Base-by-base conservation (phyloP, 192 early-diverging fungal species). In the Diversispora epigaea region DNA sequence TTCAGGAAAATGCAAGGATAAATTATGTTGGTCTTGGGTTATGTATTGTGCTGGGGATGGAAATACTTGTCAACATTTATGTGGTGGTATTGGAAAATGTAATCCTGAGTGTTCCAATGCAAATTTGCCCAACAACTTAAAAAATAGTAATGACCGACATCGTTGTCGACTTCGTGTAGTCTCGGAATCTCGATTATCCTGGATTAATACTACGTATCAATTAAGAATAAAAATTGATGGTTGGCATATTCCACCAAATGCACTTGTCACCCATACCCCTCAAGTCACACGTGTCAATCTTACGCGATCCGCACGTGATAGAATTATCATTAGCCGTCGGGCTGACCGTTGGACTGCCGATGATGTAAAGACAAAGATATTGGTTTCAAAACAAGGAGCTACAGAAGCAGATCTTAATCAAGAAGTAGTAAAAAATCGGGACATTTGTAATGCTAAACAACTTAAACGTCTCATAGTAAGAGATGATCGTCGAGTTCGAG, bases 301-400 rank as follows among this genome's bases (percentile, higher is more conserved):
- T 17, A 64, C 62, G 43, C 39, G 62, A 9, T 64, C 62, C 1
- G 25, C 41, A 40, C 41, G 70, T 32, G 70, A 72, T 40, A 32
- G 58, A 72, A 72, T 72, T 57, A 71, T 58, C 39, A 71, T 71
- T 57, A 58, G 70, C 22, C 50, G 70, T 57, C 52, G 55, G 22
- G 70, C 70, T 19, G 70, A 71, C 46, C 70, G 46, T 44, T 47
- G 46, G 46, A 71, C 70, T 1, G 55, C 55, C 9, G 46, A 58
- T n/a, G 70, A 45, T 47, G 46, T 71, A 22, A 71, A 71, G 22
- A 25, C 19, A 57, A 71, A 71, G 54, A 41, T 71, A 41, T 32
- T 71, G 50, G 46, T 47, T 25, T 71, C 70, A 12, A 43, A 58
- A 43, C 19, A 72, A 49, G 47, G 47, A 22, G 56, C 52, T 6